Conservation (phyloP, 805 yeast genomes). For the Komagataella kurtzmanii region DNA sequence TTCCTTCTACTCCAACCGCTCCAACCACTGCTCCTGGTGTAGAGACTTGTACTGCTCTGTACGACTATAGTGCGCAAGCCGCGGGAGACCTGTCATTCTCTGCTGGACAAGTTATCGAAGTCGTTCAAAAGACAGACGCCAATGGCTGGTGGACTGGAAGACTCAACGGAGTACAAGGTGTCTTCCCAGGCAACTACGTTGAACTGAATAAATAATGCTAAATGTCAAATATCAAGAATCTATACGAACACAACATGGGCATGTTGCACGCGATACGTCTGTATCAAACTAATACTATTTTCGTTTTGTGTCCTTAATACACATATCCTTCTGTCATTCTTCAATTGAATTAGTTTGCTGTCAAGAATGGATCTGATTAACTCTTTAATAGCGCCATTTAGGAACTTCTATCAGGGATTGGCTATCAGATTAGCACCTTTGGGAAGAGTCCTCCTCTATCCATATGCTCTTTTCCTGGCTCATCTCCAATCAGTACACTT, state of each 20-base stretch:
- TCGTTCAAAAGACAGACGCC: conserved; percentile 74
- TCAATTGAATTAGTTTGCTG: neutral
- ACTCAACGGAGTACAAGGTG: conserved; percentile 74
- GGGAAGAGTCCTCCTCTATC: conserved; percentile 10
- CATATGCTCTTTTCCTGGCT: conserved; percentile 11
- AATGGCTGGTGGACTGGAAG: conserved; percentile 99
- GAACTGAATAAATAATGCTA: conserved; percentile 34
- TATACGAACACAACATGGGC: neutral
- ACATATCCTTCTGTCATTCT: neutral
- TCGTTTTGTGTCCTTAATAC: neutral
- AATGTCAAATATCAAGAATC: neutral
- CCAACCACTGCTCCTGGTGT: conserved; percentile 24
- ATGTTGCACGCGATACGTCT: neutral
- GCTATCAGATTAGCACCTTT: conserved; percentile 6
- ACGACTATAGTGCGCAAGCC: conserved; percentile 88
- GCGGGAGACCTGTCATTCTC: conserved; percentile 80
- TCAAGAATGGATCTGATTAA: neutral
- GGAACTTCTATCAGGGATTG: conserved; percentile 1
- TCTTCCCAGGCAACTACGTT: conserved; percentile 94
- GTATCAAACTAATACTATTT: neutral
- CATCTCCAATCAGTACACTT: conserved; percentile 10
- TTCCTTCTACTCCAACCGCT: conserved; percentile 15
- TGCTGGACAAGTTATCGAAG: conserved; percentile 79
- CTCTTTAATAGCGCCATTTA: neutral
- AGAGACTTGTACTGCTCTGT: conserved; percentile 76